These are phyloP conservation scores for Neurospora sp. DNA, from an alignment of 2,329 filamentous ascomycete genomes.

Conservation along the genomic window DNA sequence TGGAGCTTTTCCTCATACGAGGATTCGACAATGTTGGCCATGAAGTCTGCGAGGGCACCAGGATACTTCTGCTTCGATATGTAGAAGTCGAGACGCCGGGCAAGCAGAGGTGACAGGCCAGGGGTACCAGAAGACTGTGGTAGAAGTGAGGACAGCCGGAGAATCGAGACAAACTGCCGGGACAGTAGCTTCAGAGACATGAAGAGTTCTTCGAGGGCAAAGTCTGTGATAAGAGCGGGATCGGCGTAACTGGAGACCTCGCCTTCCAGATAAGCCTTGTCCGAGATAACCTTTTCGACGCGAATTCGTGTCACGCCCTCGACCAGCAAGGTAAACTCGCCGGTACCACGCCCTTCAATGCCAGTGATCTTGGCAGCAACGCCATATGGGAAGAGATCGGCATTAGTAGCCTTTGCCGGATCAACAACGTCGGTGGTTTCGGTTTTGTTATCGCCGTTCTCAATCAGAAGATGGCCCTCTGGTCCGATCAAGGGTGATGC, in stretches of 20 bases:
- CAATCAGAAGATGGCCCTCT: conserved; percentile 67
- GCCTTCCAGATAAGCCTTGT: conserved; percentile 79
- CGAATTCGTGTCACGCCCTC: conserved; percentile 74
- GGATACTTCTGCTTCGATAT: conserved; percentile 79
- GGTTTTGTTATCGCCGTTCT: conserved; percentile 45
- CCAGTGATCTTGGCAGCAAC: conserved; percentile 71
- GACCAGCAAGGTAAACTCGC: conserved; percentile 75
- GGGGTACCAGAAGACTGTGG: conserved; percentile 55
- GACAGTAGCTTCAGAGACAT: conserved; percentile 74
- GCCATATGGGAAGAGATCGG: conserved; percentile 74
- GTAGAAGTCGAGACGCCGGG: conserved; percentile 75
- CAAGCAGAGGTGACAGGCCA: conserved; percentile 71
- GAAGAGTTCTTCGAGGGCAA: conserved; percentile 62
- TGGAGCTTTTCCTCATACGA: conserved; percentile 86
- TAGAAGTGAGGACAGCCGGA: conserved; percentile 78
- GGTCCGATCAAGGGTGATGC: conserved; percentile 63
- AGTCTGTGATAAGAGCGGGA: conserved; percentile 48
- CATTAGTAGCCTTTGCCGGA: conserved; percentile 50
- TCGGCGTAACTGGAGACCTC: conserved; percentile 65
- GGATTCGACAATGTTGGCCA: conserved; percentile 85
- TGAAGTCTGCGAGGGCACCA: conserved; percentile 84
- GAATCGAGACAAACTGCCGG: conserved; percentile 73
- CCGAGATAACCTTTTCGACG: conserved; percentile 64
- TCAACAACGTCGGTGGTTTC: conserved; percentile 42
- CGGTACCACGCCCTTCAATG: conserved; percentile 63